A percentile compares a stretch with the other conserved stretches of the same genome.
Evolutionary conservation across 495 filamentous ascomycete species (phyloP).

Genomic region (Parathielavia appendiculata): DNA sequence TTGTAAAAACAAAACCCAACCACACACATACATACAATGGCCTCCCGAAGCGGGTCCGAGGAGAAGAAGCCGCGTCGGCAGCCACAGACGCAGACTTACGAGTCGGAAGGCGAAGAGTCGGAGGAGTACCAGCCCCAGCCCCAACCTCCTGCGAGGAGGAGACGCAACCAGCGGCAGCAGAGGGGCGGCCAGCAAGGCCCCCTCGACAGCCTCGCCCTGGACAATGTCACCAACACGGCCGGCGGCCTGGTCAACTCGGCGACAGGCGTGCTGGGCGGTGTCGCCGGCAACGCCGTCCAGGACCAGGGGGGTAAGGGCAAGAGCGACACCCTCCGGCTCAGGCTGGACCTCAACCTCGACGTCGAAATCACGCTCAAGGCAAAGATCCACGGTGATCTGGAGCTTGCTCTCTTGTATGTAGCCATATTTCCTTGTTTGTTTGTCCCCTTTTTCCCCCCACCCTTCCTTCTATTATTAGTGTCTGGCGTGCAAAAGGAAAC

Average conservation of each 20-base stretch:
- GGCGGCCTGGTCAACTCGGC: constrained; percentile 55
- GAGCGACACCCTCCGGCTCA: constrained; percentile 63
- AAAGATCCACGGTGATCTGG: constrained; percentile 87
- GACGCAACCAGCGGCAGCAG: constrained; percentile 37
- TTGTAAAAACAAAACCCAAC: no score
- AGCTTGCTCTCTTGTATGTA: constrained; percentile 75
- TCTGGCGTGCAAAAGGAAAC: not conserved
- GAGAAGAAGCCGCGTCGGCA: constrained; percentile 29
- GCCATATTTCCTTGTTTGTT: constrained; percentile 5
- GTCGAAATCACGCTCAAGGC: constrained; percentile 89
- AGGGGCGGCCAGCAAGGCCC: constrained; percentile 44
- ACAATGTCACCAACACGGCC: constrained; percentile 60
- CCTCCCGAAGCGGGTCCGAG: constrained; percentile 35
- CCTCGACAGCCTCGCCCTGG: constrained; percentile 56
- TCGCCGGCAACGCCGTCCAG: constrained; percentile 44
- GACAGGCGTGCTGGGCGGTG: constrained; percentile 53
- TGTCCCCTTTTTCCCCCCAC: constrained; percentile 4
- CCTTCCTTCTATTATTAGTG: constrained; percentile 5
- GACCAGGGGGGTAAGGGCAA: constrained; percentile 46
- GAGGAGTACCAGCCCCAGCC: constrained; percentile 32
- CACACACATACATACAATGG: constrained; percentile 25
- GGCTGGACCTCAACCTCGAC: constrained; percentile 82
- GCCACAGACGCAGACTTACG: constrained; percentile 32
- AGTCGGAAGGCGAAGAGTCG: constrained; percentile 40
- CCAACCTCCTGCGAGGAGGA: constrained; percentile 30